phyloP scores from a whole-genome alignment of 2,329 filamentous ascomycete species.

The Penicillium sp. region DNA sequence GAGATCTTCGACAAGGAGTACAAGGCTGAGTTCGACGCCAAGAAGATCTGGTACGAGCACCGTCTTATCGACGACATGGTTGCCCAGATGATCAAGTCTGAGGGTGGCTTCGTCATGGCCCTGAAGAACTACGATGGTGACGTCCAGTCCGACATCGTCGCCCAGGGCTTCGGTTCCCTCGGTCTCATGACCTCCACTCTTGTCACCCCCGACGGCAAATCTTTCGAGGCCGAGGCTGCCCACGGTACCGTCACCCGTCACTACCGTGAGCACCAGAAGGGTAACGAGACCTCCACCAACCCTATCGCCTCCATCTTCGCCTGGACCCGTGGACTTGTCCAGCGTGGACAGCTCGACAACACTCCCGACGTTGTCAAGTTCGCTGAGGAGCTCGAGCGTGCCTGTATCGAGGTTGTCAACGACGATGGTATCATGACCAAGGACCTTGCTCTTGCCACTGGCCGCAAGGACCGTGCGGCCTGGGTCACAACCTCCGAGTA shows the following conservation, averaged over 20 bases:
- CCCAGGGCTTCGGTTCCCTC: conserved; percentile 95
- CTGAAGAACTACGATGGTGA: conserved; percentile 99
- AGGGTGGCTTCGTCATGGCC: conserved; percentile 93
- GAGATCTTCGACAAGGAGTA: conserved; percentile 88
- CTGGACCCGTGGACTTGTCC: conserved; percentile 91
- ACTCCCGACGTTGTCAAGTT: conserved; percentile 92
- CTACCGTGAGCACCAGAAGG: conserved; percentile 99
- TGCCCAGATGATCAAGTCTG: conserved; percentile 99
- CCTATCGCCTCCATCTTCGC: conserved; percentile 98
- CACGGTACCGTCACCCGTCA: conserved; percentile 98
- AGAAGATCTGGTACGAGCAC: conserved; percentile 98
- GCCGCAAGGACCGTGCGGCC: conserved; percentile 77
- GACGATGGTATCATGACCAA: conserved; percentile 98
- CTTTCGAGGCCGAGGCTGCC: conserved; percentile 95
- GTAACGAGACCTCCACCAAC: conserved; percentile 95
- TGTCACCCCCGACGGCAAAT: conserved; percentile 93
- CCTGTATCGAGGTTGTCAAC: conserved; percentile 92
- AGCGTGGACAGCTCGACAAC: conserved; percentile 87
- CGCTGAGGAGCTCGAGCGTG: conserved; percentile 86
- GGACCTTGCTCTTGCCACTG: conserved; percentile 92
- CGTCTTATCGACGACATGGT: conserved; percentile 99
- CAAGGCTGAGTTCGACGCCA: conserved; percentile 83
- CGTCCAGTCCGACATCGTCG: conserved; percentile 97
- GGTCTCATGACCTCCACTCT: conserved; percentile 98
- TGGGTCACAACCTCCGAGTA: conserved; percentile 94